phyloP scores from a whole-genome alignment of 768 basidiomycete genomes.

The Trametes villosa region DNA sequence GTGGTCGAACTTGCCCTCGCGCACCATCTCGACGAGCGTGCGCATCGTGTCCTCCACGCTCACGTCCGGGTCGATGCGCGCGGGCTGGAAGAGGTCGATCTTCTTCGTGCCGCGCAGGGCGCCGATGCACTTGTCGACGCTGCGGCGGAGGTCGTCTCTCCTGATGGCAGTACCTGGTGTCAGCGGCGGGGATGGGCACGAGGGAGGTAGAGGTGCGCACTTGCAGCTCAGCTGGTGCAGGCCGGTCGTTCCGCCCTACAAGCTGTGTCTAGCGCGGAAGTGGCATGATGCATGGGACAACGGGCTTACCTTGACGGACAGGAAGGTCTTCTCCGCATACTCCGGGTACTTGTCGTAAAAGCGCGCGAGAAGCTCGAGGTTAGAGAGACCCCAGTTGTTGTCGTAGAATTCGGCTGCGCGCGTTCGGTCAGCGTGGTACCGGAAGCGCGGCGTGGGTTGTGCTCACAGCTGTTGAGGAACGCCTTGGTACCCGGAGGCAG shows the following conservation, averaged over 20 bases:
- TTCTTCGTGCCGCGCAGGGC: conserved; percentile 54
- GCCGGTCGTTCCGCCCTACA: not conserved
- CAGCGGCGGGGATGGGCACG: not conserved
- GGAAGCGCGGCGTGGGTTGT: too few relatives aligned
- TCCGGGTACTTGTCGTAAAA: conserved; percentile 53
- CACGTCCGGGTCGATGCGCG: conserved; percentile 46
- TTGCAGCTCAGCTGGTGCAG: not conserved
- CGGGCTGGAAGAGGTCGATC: conserved; percentile 62
- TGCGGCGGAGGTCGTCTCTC: conserved; percentile 48
- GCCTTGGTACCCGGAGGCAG: conserved; percentile 50
- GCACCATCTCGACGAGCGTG: conserved; percentile 46
- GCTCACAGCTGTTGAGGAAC: conserved; percentile 52
- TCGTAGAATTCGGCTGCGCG: conserved; percentile 60
- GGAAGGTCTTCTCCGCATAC: conserved; percentile 47
- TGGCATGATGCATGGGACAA: not conserved
- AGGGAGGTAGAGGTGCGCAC: not conserved
- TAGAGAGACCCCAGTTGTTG: conserved; percentile 41
- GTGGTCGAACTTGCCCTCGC: conserved; percentile 61
- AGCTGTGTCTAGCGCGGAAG: too few relatives aligned
- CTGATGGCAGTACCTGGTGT: conserved; percentile 28
- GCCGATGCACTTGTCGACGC: conserved; percentile 47
- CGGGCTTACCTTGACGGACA: conserved; percentile 50
- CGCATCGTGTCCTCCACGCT: conserved; percentile 42
- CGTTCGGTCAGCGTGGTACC: not conserved
- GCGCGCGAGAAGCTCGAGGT: conserved; percentile 50